Evolutionary conservation across 768 basidiomycete genomes (phyloP).

Genomic region (Auriculariales sp.): DNA sequence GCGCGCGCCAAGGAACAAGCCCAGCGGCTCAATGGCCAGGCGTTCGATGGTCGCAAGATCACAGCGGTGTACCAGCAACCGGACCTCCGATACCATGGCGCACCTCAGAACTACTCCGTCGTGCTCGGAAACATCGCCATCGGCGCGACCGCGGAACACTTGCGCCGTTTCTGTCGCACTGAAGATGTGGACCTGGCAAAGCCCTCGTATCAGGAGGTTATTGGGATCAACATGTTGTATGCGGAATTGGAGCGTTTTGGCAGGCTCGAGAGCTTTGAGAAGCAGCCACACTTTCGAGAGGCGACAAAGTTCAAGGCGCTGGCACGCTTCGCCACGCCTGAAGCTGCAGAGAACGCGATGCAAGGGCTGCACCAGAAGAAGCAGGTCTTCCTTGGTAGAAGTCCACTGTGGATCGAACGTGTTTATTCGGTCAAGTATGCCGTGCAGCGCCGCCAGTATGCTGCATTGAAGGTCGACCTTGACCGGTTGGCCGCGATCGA

Average conservation of each 20-base stretch:
- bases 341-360: slow-evolving; percentile 38
- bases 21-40: slow-evolving; percentile 20
- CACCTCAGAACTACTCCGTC: slow-evolving; percentile 45
- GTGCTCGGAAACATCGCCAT: slow-evolving; percentile 41
- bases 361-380: slow-evolving; percentile 30
- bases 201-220: slow-evolving; percentile 25
- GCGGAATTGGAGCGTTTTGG: slow-evolving; percentile 22
- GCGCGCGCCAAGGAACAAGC: slow-evolving; percentile 39
- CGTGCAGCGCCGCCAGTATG: slow-evolving; percentile 29
- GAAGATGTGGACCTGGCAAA: slow-evolving; percentile 38
- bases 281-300: slow-evolving; percentile 36
- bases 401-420: slow-evolving; percentile 35
- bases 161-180: slow-evolving; percentile 23
- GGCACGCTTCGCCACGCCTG: slow-evolving; percentile 37
- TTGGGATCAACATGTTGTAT: slow-evolving; percentile 26
- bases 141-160: slow-evolving; percentile 19
- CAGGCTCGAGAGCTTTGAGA: slow-evolving; percentile 27
- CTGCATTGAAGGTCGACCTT: slow-evolving; percentile 27
- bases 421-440: slow-evolving; percentile 35
- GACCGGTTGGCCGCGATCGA: slow-evolving; percentile 16
- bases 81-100: slow-evolving; percentile 26
- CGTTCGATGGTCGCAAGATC: slow-evolving; percentile 26
- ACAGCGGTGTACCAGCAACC: slow-evolving; percentile 31
- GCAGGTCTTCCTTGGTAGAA: slow-evolving; percentile 30
- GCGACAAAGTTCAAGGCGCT: slow-evolving; percentile 36